phyloP scores from a whole-genome alignment of 2,329 filamentous ascomycete genomes.

The Aureobasidium mangrovei region DNA sequence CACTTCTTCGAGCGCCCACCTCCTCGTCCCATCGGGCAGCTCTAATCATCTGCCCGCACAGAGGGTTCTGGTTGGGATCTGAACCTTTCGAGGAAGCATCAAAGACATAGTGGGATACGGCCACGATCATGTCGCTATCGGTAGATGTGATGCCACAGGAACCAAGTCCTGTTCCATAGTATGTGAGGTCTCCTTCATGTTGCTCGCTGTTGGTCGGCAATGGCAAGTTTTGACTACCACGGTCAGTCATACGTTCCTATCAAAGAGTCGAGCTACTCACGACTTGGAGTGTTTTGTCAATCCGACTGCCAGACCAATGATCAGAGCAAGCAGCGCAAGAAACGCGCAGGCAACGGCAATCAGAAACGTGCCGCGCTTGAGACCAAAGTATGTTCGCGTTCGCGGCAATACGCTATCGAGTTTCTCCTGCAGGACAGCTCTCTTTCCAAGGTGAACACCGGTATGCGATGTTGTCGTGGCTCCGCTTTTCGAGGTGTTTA shows the following conservation, averaged over 20 bases:
- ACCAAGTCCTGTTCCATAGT: constrained; percentile 57
- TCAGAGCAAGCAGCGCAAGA: constrained; percentile 30
- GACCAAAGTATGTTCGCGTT: constrained; percentile 32
- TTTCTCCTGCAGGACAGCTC: constrained; percentile 10
- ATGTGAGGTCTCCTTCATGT: constrained; percentile 59
- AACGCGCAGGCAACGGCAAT: constrained; percentile 26
- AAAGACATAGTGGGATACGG: constrained; percentile 59
- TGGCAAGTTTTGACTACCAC: constrained; percentile 37
- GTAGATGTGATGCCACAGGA: constrained; percentile 56
- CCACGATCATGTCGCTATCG: constrained; percentile 51
- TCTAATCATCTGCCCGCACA: constrained; percentile 60
- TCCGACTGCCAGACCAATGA: constrained; percentile 36
- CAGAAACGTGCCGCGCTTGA: constrained; percentile 32
- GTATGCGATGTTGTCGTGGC: constrained; percentile 12
- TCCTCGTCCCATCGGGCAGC: constrained; percentile 43
- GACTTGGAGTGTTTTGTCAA: constrained; percentile 21
- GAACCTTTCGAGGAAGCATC: constrained; percentile 41
- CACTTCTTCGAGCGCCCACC: constrained; percentile 39
- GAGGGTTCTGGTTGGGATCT: constrained; percentile 53
- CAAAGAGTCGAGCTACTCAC: neutral
- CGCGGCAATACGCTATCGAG: constrained; percentile 31
- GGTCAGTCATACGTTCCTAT: neutral
- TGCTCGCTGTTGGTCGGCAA: constrained; percentile 44
- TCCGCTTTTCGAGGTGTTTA: neutral
- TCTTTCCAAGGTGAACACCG: neutral